Conservation (phyloP, 768 basidiomycete genomes). For the Collybia nuda region DNA sequence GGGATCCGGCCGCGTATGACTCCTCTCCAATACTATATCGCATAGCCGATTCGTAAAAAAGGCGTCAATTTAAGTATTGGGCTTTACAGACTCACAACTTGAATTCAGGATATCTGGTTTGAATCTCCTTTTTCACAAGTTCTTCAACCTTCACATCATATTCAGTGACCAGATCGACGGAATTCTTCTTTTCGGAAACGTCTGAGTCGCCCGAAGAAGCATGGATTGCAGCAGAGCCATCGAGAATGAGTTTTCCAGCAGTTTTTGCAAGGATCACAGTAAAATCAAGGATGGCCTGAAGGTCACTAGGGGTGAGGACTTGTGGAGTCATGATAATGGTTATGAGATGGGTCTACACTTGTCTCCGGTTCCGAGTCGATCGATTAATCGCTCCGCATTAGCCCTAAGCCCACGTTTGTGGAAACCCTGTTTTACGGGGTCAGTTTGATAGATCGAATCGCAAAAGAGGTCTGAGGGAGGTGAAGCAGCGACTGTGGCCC, state of each 20-base stretch:
- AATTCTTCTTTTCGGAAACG: constrained; percentile 86
- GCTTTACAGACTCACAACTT: constrained; percentile 89
- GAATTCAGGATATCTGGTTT: constrained; percentile 67
- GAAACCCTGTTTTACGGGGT: too few species aligned
- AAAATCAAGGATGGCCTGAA: constrained; percentile 66
- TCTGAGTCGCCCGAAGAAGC: constrained; percentile 42
- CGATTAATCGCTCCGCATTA: neutral
- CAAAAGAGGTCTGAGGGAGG: too few species aligned
- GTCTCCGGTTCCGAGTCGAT: neutral
- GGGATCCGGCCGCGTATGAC: constrained; percentile 76
- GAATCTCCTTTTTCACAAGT: constrained; percentile 71
- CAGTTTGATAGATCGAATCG: too few species aligned
- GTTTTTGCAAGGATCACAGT: constrained; percentile 67
- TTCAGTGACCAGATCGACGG: constrained; percentile 93
- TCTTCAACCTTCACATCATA: constrained; percentile 92
- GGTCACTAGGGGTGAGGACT: constrained; percentile 44
- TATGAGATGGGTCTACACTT: neutral
- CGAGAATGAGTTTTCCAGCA: constrained; percentile 75
- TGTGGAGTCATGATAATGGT: constrained; percentile 28
- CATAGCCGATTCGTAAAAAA: neutral
- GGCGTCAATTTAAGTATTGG: neutral
- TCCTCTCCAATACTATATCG: constrained; percentile 86
- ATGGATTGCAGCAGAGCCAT: constrained; percentile 76
- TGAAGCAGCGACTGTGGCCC: too few species aligned
- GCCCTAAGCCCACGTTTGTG: neutral